Percentiles rank a stretch among this genome's conserved stretches.
phyloP scores from a whole-genome alignment of 2,329 filamentous ascomycete genomes.

The Colletotrichum incanum region DNA sequence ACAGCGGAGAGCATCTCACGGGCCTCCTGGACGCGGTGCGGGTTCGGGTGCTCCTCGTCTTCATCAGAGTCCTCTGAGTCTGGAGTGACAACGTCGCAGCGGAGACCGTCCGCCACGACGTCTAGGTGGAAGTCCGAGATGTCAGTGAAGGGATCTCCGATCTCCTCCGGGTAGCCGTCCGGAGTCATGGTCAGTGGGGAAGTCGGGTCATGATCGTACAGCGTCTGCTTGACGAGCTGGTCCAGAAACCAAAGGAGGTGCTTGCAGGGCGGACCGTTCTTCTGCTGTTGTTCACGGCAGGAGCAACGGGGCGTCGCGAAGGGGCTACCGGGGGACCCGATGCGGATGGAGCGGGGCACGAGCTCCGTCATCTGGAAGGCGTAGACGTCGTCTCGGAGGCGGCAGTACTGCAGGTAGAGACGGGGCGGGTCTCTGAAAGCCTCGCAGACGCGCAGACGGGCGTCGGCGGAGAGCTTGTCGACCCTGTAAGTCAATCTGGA shows the following conservation, averaged over 20 bases:
- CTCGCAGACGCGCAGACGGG: constrained; percentile 58
- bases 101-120: constrained; percentile 67
- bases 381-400: constrained; percentile 63
- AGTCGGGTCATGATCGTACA: constrained; percentile 56
- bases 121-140: constrained; percentile 68
- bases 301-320: constrained; percentile 63
- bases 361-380: constrained; percentile 71
- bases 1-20: constrained; percentile 67
- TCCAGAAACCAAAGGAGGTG: constrained; percentile 71
- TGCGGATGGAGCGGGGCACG: constrained; percentile 67
- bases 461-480: constrained; percentile 55
- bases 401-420: constrained; percentile 66
- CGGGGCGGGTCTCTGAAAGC: constrained; percentile 64
- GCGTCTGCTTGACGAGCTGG: constrained; percentile 64
- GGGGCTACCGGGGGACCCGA: constrained; percentile 58
- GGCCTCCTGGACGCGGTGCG: constrained; percentile 63
- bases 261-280: constrained; percentile 58
- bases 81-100: constrained; percentile 59
- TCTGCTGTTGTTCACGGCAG: constrained; percentile 52
- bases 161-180: constrained; percentile 61
- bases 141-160: constrained; percentile 63
- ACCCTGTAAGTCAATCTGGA: constrained; percentile 59
- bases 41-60: constrained; percentile 46
- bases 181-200: constrained; percentile 60
- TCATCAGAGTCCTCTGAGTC: constrained; percentile 34